Evolutionary conservation across 495 filamentous ascomycete genomes (phyloP).

Genomic region (Talaromyces trachyspermus): DNA sequence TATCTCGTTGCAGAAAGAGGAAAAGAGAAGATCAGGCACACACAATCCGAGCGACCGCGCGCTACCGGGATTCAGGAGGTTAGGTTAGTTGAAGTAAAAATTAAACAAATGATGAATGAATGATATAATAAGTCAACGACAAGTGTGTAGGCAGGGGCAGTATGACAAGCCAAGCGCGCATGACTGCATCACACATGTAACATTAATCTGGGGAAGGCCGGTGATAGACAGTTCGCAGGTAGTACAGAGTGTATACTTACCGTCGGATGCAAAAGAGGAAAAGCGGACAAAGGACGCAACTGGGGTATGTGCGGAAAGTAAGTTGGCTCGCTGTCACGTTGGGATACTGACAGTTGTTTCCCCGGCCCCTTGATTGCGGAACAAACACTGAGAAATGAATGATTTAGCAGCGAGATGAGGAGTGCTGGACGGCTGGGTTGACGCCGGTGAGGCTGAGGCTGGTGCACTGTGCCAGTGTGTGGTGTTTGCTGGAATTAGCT

Average conservation of each 20-base stretch:
- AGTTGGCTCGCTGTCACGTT: neutral
- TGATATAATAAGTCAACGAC: neutral
- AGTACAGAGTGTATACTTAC: no score
- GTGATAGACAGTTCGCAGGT: neutral
- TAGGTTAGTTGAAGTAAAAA: neutral
- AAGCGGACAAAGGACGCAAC: neutral
- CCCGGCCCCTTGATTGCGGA: neutral
- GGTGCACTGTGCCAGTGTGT: no score
- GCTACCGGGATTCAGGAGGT: neutral
- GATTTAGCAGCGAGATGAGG: no score
- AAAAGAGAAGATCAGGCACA: neutral
- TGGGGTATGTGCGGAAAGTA: neutral
- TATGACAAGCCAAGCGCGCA: neutral
- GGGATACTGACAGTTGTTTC: neutral
- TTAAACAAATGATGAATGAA: neutral
- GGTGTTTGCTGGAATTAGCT: no score
- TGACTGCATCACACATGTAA: neutral
- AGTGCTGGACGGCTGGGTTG: no score
- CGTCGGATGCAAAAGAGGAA: conserved; percentile 6
- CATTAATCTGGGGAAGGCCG: neutral
- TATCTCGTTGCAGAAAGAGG: conserved; percentile 6
- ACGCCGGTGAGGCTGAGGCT: neutral
- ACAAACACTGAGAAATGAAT: neutral
- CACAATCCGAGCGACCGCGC: conserved; percentile 10
- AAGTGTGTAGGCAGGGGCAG: no score